These are phyloP conservation scores for Cicer cuneatum DNA, from an alignment of 306 rosid genomes.

Conservation along the genomic window DNA sequence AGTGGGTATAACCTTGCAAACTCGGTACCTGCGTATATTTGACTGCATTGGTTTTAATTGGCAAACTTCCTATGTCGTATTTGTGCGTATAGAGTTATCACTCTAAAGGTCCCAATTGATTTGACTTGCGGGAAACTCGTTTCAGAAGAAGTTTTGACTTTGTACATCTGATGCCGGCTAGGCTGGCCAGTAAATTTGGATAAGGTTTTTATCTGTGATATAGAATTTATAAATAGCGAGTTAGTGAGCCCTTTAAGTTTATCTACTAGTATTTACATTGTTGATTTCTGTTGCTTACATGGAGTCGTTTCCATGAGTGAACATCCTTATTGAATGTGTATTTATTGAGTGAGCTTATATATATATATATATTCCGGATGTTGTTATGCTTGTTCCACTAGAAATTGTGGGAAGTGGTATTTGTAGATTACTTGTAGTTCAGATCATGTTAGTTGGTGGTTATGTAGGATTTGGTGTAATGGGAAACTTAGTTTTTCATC, in stretches of 20 bases:
- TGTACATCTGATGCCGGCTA: slow-evolving; percentile 29
- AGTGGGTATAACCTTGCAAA: not conserved
- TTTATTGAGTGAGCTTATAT: slow-evolving; percentile 33
- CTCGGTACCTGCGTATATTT: not conserved
- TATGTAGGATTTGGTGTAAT: slow-evolving; percentile 32
- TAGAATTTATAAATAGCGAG: not conserved
- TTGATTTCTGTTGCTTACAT: slow-evolving; percentile 31
- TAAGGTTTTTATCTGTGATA: slow-evolving; percentile 1
- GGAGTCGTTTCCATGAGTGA: slow-evolving; percentile 7
- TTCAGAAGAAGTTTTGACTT: not conserved
- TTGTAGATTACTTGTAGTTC: slow-evolving; percentile 15
- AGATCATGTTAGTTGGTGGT: slow-evolving; percentile 27
- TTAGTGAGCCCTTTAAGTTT: slow-evolving; percentile 6
- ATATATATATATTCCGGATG: slow-evolving; percentile 29
- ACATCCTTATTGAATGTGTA: slow-evolving; percentile 24
- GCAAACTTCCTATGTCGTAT: not conserved
- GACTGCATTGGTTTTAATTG: slow-evolving; percentile 14
- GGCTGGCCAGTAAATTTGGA: slow-evolving; percentile 9
- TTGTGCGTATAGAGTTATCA: slow-evolving; percentile 31
- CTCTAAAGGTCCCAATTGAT: slow-evolving; percentile 1
- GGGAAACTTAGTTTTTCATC: slow-evolving; percentile 8
- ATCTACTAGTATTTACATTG: slow-evolving; percentile 25
- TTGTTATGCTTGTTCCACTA: slow-evolving; percentile 7
- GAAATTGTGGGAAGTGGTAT: slow-evolving; percentile 20
- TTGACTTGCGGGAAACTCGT: slow-evolving; percentile 22